Evolutionary conservation across 371 early-diverging fungal genomes (phyloP), one percentile per base, ranked within the genome.

Genomic region (Rhizomucor pusillus): DNA sequence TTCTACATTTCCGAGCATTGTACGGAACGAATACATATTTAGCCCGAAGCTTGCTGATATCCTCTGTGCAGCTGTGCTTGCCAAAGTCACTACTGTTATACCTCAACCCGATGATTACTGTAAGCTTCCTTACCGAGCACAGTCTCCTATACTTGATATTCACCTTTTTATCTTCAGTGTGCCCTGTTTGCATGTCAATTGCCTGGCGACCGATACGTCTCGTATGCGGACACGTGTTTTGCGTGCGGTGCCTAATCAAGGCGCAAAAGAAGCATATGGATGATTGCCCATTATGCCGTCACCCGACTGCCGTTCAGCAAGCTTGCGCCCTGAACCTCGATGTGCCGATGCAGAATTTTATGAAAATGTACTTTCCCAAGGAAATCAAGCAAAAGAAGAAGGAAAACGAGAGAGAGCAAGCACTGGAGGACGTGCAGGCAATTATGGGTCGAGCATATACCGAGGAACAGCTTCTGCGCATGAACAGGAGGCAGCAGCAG

Each of bases 21-120:
- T 69, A 9, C 50, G 59, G 1, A 55, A 62, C 2, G 56, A 63
- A n/a, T 34, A 46, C 19, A 46, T 71, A 9, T 69, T 71, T 23
- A 71, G 57, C 44, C 62, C 66, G 12, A 64, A 64, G 46, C 48
- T 77, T 14, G 66, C 74, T 10, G 58, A 50, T 22, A 67, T 73
- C 47, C 46, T 77, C 3, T 77, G 69, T 58, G 64, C 73, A 6
- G 60, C 66, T 2, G 61, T 77, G 11, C 62, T 73, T 0, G 59
- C 56, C 3, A 69, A 64, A 37, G 22, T 88, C n/a, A 67, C 75
- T 0, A 78, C 82, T 3, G 76, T 89, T 24, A 80, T 90, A 52
- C 90, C 90, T 5, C 90, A 91, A 56, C 81, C 86, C 9, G 88
- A 88, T 50, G 91, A 91, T 60, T 88, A 88, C 57, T 65, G 81